These are phyloP conservation scores for Coemansia umbellata DNA, from an alignment of 192 early-diverging fungal species.

Conservation along the genomic window DNA sequence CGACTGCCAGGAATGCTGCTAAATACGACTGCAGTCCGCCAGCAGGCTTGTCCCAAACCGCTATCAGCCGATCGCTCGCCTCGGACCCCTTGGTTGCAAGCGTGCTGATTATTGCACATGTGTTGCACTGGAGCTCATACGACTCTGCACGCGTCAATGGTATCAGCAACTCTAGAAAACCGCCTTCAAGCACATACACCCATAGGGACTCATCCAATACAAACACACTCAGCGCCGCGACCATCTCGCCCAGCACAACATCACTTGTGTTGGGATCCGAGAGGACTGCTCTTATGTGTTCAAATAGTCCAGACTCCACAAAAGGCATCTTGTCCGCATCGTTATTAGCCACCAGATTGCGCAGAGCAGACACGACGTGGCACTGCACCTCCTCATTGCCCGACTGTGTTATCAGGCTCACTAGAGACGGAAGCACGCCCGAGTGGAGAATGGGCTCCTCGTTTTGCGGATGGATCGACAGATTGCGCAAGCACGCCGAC, in stretches of 20 bases:
- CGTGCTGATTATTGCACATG: constrained; percentile 75
- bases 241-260: constrained; percentile 73
- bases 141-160: constrained; percentile 52
- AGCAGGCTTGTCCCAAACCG: constrained; percentile 63
- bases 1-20: constrained; percentile 59
- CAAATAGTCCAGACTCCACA: constrained; percentile 71
- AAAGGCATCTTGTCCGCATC: constrained; percentile 71
- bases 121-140: constrained; percentile 70
- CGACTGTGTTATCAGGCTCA: constrained; percentile 33
- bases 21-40: constrained; percentile 70
- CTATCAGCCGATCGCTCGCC: constrained; percentile 57
- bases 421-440: constrained; percentile 60
- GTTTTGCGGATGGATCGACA: constrained; percentile 83
- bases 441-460: constrained; percentile 81
- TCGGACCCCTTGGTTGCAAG: constrained; percentile 58
- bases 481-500: constrained; percentile 83
- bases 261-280: constrained; percentile 21
- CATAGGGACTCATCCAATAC: constrained; percentile 74
- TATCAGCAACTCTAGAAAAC: constrained; percentile 64
- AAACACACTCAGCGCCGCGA: constrained; percentile 78
- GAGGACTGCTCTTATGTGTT: constrained; percentile 54
- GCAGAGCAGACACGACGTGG: constrained; percentile 79
- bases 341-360: constrained; percentile 77
- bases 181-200: constrained; percentile 56
- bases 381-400: constrained; percentile 83